Evolutionary conservation across 2,329 filamentous ascomycete genomes (phyloP), one percentile per base, ranked within the genome.

Genomic region (Scopulariopsis brevicaulis): DNA sequence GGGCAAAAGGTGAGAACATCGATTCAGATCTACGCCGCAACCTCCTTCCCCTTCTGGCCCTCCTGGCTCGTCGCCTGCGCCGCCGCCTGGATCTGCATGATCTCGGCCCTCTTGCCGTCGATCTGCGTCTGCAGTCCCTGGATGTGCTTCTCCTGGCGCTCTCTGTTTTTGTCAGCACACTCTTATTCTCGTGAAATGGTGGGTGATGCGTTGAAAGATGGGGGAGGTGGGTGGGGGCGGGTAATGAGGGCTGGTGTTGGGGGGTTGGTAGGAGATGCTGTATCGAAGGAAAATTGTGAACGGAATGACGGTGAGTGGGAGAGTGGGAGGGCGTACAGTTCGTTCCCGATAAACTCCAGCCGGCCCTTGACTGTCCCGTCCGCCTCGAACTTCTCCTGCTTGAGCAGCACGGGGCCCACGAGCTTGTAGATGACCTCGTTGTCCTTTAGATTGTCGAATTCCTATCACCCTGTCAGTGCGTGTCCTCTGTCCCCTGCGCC

Each of bases 351-450:
- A 68, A 93, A 97, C 63, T 96, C 91, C 55, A 99, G 72, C 25
- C 94, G 84, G 22, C 90, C 90, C 65, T 95, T 90, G 20, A 99
- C 94, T 0, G 91, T 92, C 77, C 89, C 87, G 63, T 91, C 85
- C 0, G 94, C 94, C 70, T 99, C 94, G 1, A 83, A 76, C 71
- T 89, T 92, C 59, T 97, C 94, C 72, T 99, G 94, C 78, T 97
- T 96, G 67, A 99, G 73, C 43, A 99, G 76, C 7, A 97, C 89
- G 0, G 94, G 94, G 0, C 94, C 94, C 53, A 96, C 85, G 50
- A 96, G 83, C 74, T 97, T 99, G 82, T 96, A 99, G 71, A 99
- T 96, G 62, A 85, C 90, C 67, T 95, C 88, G 64, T 87, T 87
- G 43, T 92, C 86, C 65, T 85, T 82, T 60, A 97, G 78, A 57